A percentile compares a stretch with the other conserved stretches of the same genome.
phyloP scores from a whole-genome alignment of 148 eudicot genomes.

The Camellia lanceoleosa region DNA sequence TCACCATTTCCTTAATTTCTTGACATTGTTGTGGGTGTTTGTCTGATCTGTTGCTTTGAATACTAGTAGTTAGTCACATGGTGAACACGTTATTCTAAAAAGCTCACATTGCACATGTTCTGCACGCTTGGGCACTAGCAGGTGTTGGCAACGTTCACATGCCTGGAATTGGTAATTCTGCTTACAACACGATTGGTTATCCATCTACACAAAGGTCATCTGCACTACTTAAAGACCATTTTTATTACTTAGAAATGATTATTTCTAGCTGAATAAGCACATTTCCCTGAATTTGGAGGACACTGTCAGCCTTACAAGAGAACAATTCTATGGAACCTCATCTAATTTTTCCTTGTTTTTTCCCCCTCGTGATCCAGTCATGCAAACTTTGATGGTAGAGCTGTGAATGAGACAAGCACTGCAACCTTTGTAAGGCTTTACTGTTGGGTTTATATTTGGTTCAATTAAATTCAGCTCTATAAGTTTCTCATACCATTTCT shows the following conservation, averaged over 20 bases:
- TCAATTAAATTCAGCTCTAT: neutral
- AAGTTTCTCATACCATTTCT: neutral
- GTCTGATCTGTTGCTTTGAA: conserved; percentile 22
- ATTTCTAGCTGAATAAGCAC: conserved; percentile 26
- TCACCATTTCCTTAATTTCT: conserved; percentile 9
- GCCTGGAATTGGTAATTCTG: conserved; percentile 93
- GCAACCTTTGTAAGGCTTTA: conserved; percentile 34
- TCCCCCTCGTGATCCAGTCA: conserved; percentile 34
- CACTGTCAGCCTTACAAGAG: conserved; percentile 6
- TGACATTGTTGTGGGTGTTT: neutral
- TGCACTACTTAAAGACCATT: conserved; percentile 88
- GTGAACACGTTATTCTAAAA: conserved; percentile 52
- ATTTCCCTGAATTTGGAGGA: conserved; percentile 23
- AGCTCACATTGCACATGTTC: conserved; percentile 96
- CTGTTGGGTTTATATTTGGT: neutral
- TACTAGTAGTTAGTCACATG: conserved; percentile 53
- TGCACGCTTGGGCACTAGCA: conserved; percentile 97
- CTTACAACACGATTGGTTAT: conserved; percentile 92
- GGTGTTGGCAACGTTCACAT: conserved; percentile 93
- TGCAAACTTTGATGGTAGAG: conserved; percentile 46
- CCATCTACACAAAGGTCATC: conserved; percentile 98
- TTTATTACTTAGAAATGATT: conserved; percentile 34
- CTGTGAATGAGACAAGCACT: conserved; percentile 28
- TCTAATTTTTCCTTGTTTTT: conserved; percentile 21
- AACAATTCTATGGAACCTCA: neutral